These are phyloP conservation scores for Leptosphaerulina australis DNA, from an alignment of 2,329 filamentous ascomycete species.

Conservation along the genomic window DNA sequence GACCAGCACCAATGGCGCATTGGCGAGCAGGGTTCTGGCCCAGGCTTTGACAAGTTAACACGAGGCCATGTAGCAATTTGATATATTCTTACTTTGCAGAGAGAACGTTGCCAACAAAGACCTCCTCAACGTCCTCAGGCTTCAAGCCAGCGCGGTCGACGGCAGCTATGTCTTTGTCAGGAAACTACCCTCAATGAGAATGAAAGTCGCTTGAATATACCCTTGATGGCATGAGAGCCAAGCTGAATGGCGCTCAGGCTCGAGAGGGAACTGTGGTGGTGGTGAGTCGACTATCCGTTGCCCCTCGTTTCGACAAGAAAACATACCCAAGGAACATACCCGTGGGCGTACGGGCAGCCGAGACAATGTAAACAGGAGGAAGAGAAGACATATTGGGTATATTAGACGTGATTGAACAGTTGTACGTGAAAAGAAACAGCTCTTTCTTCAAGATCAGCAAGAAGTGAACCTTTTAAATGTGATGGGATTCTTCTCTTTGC, in stretches of 20 bases:
- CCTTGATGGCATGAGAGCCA: conserved; percentile 90
- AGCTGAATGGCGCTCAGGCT: conserved; percentile 85
- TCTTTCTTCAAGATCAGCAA: conserved; percentile 16
- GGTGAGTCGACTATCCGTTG: conserved; percentile 24
- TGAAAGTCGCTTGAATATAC: conserved; percentile 55
- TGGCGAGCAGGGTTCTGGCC: conserved; percentile 97
- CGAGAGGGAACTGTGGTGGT: conserved; percentile 74
- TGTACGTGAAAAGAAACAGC: conserved; percentile 11
- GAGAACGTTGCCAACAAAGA: conserved; percentile 98
- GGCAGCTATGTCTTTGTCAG: conserved; percentile 60
- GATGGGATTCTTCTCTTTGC: conserved; percentile 19
- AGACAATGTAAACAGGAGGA: conserved; percentile 94
- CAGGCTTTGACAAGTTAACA: conserved; percentile 63
- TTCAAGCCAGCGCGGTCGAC: conserved; percentile 88
- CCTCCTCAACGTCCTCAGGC: conserved; percentile 88
- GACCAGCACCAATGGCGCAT: conserved; percentile 87
- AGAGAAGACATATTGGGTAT: conserved; percentile 72
- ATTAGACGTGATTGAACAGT: conserved; percentile 12
- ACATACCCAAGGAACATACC: conserved; percentile 91
- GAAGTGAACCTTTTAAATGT: conserved; percentile 26
- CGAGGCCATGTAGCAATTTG: neutral
- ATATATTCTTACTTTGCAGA: conserved; percentile 78
- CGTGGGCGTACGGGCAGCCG: conserved; percentile 85
- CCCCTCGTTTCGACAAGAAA: conserved; percentile 26
- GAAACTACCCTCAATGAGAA: conserved; percentile 15